Base-by-base conservation (phyloP, 169 alveolate genomes). In the Babesia ovata region DNA sequence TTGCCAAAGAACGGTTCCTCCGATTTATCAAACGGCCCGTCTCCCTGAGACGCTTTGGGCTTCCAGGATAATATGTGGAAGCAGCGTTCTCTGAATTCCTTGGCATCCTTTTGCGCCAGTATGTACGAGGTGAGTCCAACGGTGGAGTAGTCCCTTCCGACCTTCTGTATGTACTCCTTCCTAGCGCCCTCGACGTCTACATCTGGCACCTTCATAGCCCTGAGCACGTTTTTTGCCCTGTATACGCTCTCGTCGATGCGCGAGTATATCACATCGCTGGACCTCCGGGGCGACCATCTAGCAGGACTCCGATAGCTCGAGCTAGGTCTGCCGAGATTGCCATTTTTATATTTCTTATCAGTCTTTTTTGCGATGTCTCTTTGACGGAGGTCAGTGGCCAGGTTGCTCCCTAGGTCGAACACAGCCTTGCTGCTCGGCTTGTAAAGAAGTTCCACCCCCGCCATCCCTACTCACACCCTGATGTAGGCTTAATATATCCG, bases 91-190 rank as follows among this genome's bases (percentile, higher is more conserved):
- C 88, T 61, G 73, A 72, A 81, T 52, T 56, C 66, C 53, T 58
- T 81, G 17, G 88, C 79, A 22, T 81, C 88, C 67, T 63, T 72
- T 39, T 69, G 77, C 21, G 84, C 88, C 50, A 69, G 59, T 12
- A 81, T 60, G 72, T 81, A 81, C 24, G 88, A 69, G 44, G 63
- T 70, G n/a, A 81, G 79, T 21, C 88, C 88, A 12, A 81, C 79
- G 28, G 75, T 36, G 13, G 73, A 69, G 66, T 67, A 81, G 56
- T 81, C 88, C 26, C 48, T 22, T 4, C 88, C 88, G 28, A 69
- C 69, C 84, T 50, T 81, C 24, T 81, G 74, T 36, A 63, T 59
- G 22, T 81, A 81, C 39, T 72, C 84, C 21, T 54, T 36, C 71
- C 66, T 50, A 21, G 53, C 63, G 33, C 42, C 70, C 49, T 79